These are phyloP conservation scores for Erodium moschatum DNA, from an alignment of 441 rosid genomes.

Conservation along the genomic window DNA sequence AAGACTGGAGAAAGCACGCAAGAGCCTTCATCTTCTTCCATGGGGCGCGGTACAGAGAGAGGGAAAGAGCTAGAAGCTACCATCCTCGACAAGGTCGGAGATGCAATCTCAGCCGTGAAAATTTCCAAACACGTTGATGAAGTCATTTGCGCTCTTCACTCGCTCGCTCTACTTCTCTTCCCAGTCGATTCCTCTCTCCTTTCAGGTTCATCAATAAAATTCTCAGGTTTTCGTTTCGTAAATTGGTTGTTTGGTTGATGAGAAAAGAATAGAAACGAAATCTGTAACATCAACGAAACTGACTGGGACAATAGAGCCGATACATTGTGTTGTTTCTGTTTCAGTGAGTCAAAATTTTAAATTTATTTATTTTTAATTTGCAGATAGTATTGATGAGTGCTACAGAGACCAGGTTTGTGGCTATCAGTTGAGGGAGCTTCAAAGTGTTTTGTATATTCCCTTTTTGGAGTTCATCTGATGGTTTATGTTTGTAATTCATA, in stretches of 20 bases:
- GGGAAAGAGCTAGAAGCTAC: constrained; percentile 29
- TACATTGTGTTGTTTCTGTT: background rate
- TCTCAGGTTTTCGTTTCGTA: background rate
- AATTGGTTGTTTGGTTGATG: constrained; percentile 1
- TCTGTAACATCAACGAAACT: background rate
- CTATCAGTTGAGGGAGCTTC: background rate
- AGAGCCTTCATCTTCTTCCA: background rate
- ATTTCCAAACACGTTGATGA: constrained; percentile 58
- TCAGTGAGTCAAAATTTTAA: background rate
- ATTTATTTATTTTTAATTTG: constrained; percentile 16
- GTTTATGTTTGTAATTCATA: constrained; percentile 2
- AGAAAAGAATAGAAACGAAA: background rate
- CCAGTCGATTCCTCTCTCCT: constrained; percentile 54
- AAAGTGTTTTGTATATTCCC: background rate
- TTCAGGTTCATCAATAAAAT: constrained; percentile 36
- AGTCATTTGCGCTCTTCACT: constrained; percentile 64
- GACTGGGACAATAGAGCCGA: background rate
- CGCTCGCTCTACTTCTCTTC: constrained; percentile 69
- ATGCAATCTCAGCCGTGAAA: constrained; percentile 42
- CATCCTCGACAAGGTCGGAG: constrained; percentile 45
- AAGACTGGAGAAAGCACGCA: background rate
- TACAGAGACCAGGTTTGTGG: constrained; percentile 50
- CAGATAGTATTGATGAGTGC: constrained; percentile 47
- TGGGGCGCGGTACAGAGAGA: constrained; percentile 24
- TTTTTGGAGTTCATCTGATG: background rate